Evolutionary conservation across 1,284 basidiomycete species (phyloP).

Genomic region (Malassezia arunalokei): DNA sequence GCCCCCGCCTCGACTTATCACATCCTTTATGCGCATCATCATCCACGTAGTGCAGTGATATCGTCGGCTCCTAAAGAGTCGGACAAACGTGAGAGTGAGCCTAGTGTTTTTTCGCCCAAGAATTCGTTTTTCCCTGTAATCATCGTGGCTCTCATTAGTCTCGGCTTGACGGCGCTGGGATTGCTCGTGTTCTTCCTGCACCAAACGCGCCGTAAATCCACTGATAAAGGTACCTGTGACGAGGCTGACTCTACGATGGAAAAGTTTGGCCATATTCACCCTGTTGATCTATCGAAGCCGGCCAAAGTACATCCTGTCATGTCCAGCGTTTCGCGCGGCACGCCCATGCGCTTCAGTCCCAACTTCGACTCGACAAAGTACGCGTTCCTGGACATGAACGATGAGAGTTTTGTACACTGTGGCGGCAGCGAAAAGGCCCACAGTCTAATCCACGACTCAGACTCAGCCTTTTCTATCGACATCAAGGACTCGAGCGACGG

Average conservation of each 20-base stretch:
- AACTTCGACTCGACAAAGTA: background rate
- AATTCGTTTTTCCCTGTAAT: slow-evolving; percentile 8
- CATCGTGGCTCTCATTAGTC: background rate
- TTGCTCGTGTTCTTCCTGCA: background rate
- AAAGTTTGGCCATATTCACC: background rate
- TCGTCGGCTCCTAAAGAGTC: too few species aligned
- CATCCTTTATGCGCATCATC: background rate
- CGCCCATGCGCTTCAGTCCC: background rate
- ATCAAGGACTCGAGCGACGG: background rate
- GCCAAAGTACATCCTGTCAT: background rate
- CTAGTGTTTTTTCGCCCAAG: slow-evolving; percentile 4
- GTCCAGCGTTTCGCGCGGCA: slow-evolving; percentile 6
- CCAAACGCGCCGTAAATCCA: background rate
- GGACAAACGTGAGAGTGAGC: too few species aligned
- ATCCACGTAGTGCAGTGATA: background rate
- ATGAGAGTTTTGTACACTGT: background rate
- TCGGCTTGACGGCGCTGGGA: background rate
- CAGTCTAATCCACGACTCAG: background rate
- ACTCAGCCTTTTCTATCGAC: slow-evolving; percentile 9
- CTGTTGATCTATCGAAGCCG: background rate
- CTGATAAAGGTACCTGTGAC: background rate
- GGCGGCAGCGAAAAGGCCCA: background rate
- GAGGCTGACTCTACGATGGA: background rate
- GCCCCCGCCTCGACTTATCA: background rate
- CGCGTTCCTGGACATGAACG: background rate